Percentiles rank a stretch among this genome's conserved stretches.
Evolutionary conservation across 192 early-diverging fungal genomes (phyloP).

Genomic region (Coemansia sp.): DNA sequence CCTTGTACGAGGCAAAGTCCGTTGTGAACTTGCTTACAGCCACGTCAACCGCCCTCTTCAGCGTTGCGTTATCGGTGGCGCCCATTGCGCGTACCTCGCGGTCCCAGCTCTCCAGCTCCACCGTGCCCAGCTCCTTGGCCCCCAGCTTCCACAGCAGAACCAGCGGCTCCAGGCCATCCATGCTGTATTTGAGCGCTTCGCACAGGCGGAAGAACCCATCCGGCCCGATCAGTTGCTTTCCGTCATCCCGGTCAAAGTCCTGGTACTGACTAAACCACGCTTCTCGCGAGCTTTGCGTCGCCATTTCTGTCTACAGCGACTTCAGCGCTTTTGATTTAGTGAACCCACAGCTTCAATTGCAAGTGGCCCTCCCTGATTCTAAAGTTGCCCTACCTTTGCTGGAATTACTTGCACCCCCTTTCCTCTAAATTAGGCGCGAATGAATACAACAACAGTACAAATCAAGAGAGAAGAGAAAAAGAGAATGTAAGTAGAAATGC

Average conservation of each 20-base stretch:
- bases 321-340: background rate
- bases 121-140: slow-evolving; percentile 26
- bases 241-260: slow-evolving; percentile 32
- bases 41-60: slow-evolving; percentile 12
- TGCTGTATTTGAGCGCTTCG: slow-evolving; percentile 22
- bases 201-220: slow-evolving; percentile 46
- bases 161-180: slow-evolving; percentile 39
- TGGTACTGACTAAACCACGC: slow-evolving; percentile 38
- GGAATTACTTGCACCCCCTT: background rate
- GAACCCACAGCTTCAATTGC: background rate
- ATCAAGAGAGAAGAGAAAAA: background rate
- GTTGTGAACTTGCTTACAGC: slow-evolving; percentile 3
- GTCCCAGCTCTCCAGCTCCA: slow-evolving; percentile 27
- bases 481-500: background rate
- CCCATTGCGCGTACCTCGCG: slow-evolving; percentile 18
- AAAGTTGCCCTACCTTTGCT: background rate
- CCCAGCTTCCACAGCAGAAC: slow-evolving; percentile 45
- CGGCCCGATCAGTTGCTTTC: slow-evolving; percentile 21
- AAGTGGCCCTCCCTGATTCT: background rate
- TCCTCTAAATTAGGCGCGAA: background rate
- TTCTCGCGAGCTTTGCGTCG: slow-evolving; percentile 9
- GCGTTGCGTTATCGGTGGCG: slow-evolving; percentile 7
- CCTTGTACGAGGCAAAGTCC: slow-evolving; percentile 12
- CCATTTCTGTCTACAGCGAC: slow-evolving; percentile 16
- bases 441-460: background rate